Base-by-base conservation (phyloP, 805 yeast species). In the Alloascoidea hylecoeti region DNA sequence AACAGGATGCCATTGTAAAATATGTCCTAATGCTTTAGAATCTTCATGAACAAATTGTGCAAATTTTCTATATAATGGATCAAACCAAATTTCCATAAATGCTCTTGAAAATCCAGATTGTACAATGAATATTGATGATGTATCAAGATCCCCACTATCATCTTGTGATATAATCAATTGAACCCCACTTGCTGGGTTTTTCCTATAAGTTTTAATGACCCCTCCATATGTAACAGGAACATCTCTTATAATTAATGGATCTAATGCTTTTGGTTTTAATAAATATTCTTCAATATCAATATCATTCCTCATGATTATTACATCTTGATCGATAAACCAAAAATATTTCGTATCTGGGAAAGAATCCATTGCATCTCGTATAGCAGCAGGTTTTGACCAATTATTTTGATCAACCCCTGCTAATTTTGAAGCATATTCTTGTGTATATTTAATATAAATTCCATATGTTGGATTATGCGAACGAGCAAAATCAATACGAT, bases 1-100 rank as follows among this genome's bases (percentile, higher is more conserved):
- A 15, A 66, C 69, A n/a, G 92, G 89, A 51, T 81, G 92, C 92
- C 92, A 82, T 56, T 80, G 92, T 46, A 82, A 58, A 19, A 79
- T 64, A 50, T 81, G 92, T 3, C 79, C 66, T 17, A 81, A 47
- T 2, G 30, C 30, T 79, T 78, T 72, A 33, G 68, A 66, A 36
- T 53, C 53, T 27, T 53, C 45, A 5, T 70, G 71, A 56, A 76
- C 75, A 42, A 64, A 66, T 30, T 49, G 51, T n/a, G 58, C 57
- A 53, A 77, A 82, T 37, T 68, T 64, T 51, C 77, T 64, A 48
- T 69, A 70, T 33, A 81, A 60, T 28, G 71, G 68, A 50, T 76
- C 79, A 17, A 66, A 52, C 77, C 86, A 72, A 46, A 69, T 68
- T 50, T 79, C 89, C 14, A 81, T 42, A 19, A 79, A 61, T 0